A percentile compares a stretch with the other conserved stretches of the same genome.
phyloP scores from a whole-genome alignment of 2,329 filamentous ascomycete genomes.

The Botrytis hyacinthi region DNA sequence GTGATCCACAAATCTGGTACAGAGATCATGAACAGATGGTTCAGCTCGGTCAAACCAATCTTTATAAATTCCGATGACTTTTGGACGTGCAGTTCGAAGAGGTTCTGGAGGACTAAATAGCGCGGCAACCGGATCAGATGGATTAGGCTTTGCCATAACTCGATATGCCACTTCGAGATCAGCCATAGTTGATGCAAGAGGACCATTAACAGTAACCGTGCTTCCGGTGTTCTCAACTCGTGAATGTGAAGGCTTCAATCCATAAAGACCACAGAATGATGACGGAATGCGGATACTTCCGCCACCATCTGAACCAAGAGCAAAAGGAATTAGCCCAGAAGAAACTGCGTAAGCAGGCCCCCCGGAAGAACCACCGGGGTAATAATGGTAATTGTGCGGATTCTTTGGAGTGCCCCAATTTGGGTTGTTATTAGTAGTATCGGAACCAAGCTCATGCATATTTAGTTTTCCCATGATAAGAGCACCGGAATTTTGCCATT shows the following conservation, averaged over 20 bases:
- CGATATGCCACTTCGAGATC: constrained; percentile 84
- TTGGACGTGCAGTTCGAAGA: constrained; percentile 41
- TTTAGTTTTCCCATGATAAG: constrained; percentile 75
- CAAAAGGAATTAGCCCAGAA: constrained; percentile 57
- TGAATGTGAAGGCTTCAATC: constrained; percentile 75
- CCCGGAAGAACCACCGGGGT: constrained; percentile 84
- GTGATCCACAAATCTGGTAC: constrained; percentile 60
- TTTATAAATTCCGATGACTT: constrained; percentile 67
- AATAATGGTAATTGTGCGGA: constrained; percentile 70
- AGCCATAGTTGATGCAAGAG: constrained; percentile 70
- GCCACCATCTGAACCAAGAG: constrained; percentile 85
- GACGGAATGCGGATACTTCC: constrained; percentile 55
- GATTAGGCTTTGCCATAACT: constrained; percentile 70
- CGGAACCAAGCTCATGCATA: constrained; percentile 80
- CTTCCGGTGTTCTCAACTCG: constrained; percentile 59
- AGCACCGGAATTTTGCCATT: constrained; percentile 68
- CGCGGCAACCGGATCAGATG: constrained; percentile 56
- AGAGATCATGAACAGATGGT: constrained; percentile 58
- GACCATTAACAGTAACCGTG: constrained; percentile 64
- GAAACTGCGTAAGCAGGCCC: constrained; percentile 85
- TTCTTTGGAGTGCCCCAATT: constrained; percentile 81
- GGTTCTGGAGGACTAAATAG: constrained; percentile 57
- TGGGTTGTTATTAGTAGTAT: constrained; percentile 81
- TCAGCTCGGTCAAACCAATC: constrained; percentile 70
- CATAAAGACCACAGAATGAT: constrained; percentile 55